A percentile compares a stretch with the other conserved stretches of the same genome.
phyloP scores from a whole-genome alignment of 805 yeast genomes.

The Kluyveromyces siamensis region DNA sequence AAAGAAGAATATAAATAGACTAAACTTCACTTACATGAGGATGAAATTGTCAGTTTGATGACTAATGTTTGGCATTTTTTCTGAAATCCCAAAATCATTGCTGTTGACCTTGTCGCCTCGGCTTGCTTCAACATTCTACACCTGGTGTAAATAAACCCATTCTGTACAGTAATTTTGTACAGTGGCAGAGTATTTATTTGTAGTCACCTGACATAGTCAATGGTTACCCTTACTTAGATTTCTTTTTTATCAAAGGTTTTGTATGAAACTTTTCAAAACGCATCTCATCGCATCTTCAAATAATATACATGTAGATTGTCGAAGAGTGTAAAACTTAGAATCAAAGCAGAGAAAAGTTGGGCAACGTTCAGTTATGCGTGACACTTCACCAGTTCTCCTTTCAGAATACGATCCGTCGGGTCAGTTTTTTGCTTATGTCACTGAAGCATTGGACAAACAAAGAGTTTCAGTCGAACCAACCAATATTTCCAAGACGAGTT shows the following conservation, averaged over 20 bases:
- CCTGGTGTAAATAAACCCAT: too few relatives aligned
- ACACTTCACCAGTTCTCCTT: slow-evolving; percentile 19
- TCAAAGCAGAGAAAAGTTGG: neutral
- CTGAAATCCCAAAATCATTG: too few relatives aligned
- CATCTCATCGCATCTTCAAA: slow-evolving; percentile 5
- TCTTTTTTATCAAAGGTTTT: slow-evolving; percentile 2
- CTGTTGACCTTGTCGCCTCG: too few relatives aligned
- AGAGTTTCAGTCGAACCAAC: slow-evolving; percentile 56
- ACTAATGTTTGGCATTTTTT: too few relatives aligned
- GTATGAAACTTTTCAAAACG: slow-evolving; percentile 4
- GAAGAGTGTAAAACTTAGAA: neutral
- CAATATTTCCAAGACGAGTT: slow-evolving; percentile 26
- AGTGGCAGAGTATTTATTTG: too few relatives aligned
- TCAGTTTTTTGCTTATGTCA: slow-evolving; percentile 53
- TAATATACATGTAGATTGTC: neutral
- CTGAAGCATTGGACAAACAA: slow-evolving; percentile 63
- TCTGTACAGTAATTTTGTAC: too few relatives aligned
- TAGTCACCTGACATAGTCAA: too few relatives aligned
- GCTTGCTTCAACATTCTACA: too few relatives aligned
- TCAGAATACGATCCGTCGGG: slow-evolving; percentile 56
- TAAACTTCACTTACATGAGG: too few relatives aligned
- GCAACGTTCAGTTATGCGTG: slow-evolving; percentile 1
- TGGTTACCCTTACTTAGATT: neutral
- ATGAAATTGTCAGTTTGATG: too few relatives aligned
- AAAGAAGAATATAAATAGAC: too few relatives aligned